Conservation (phyloP, 257 asterid species). For the Nicotiana tomentosiformis region DNA sequence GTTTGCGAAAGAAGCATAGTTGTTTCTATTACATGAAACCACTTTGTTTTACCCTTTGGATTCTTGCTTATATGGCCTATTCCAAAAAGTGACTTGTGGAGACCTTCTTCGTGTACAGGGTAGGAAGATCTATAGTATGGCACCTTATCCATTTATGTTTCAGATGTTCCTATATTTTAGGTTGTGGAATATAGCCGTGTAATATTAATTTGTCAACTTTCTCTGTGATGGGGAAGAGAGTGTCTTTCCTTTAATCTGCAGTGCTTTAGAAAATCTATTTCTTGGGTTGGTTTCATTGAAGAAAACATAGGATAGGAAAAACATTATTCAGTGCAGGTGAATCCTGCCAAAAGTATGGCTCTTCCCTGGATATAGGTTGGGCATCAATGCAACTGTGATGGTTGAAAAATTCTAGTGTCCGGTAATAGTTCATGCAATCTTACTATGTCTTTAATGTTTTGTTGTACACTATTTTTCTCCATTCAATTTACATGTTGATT, state of each 20-base stretch:
- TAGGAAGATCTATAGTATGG: neutral
- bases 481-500: neutral
- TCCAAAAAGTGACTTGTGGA: neutral
- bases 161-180: neutral
- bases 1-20: neutral
- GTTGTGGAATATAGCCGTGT: neutral
- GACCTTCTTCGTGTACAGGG: neutral
- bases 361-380: neutral
- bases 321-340: neutral
- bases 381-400: neutral
- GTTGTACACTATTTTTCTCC: neutral
- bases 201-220: neutral
- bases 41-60: neutral
- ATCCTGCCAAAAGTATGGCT: neutral
- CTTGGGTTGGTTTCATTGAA: neutral
- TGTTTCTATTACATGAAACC: neutral
- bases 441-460: neutral
- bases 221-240: neutral
- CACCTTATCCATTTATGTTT: neutral
- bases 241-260: neutral
- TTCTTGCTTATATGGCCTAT: neutral
- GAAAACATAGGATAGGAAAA: neutral
- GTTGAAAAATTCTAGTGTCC: neutral
- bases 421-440: neutral
- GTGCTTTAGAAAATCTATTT: neutral